Percentiles rank a stretch among this genome's conserved stretches.
Conservation (phyloP, 2,329 filamentous ascomycete species). For the Tolypocladium capitatum region DNA sequence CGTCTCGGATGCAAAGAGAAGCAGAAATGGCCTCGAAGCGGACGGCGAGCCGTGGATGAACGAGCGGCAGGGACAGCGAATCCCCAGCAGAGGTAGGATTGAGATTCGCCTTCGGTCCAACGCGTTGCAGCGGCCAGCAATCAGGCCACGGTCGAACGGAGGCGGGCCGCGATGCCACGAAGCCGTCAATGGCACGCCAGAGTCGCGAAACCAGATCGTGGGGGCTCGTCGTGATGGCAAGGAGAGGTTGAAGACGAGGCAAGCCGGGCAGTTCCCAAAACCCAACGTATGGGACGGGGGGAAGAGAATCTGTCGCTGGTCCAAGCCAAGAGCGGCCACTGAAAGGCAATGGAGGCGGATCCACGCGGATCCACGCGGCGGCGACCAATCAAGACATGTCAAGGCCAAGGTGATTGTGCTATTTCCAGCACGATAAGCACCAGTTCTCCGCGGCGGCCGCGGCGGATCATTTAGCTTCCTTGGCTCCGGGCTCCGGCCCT, state of each 20-base stretch:
- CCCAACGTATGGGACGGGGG: neutral
- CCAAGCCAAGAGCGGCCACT: neutral
- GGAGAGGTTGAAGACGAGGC: neutral
- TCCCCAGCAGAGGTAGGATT: neutral
- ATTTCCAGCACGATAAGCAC: too few species aligned
- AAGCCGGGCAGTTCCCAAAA: neutral
- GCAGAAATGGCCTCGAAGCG: neutral
- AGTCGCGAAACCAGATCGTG: neutral
- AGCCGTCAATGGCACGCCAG: slow-evolving; percentile 1
- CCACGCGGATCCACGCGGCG: slow-evolving; percentile 1
- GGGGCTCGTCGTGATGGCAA: neutral
- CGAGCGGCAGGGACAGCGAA: slow-evolving; percentile 6
- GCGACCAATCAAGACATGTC: slow-evolving; percentile 1
- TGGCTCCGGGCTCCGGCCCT: neutral
- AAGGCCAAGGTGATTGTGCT: neutral
- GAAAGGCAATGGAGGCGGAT: too few species aligned
- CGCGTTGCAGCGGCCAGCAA: neutral
- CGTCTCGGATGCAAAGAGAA: neutral
- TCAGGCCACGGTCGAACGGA: neutral
- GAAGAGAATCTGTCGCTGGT: neutral
- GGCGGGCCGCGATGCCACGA: neutral
- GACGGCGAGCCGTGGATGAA: slow-evolving; percentile 1
- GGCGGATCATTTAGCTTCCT: neutral
- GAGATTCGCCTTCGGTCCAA: neutral
- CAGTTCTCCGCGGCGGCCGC: neutral